phyloP scores from a whole-genome alignment of 129 eudicot genomes.

The Chrysanthemum seticuspe region DNA sequence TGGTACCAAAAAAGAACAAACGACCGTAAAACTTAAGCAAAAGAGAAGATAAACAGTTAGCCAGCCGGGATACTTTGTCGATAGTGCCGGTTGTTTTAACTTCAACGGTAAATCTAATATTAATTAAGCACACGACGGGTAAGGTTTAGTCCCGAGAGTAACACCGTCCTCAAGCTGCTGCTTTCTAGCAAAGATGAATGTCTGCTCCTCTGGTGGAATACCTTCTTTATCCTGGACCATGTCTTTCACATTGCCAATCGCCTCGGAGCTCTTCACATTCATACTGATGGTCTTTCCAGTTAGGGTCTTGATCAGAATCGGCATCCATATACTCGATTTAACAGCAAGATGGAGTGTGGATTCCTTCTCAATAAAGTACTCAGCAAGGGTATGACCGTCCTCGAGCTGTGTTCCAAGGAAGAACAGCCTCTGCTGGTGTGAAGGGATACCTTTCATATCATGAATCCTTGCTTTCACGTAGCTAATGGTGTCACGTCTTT shows the following conservation, averaged over 20 bases:
- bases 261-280: not conserved
- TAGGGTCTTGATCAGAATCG: not conserved
- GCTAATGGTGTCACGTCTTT: not conserved
- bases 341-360: constrained; percentile 11
- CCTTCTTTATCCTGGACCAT: not conserved
- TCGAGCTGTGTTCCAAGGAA: not conserved
- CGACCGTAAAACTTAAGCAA: no score
- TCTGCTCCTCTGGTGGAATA: not conserved
- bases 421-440: not conserved
- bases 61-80: no score
- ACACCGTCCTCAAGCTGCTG: not conserved
- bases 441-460: not conserved
- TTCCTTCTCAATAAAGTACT: constrained; percentile 15
- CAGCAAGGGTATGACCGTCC: not conserved
- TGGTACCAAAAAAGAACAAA: no score
- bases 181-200: not conserved
- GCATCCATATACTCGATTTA: not conserved
- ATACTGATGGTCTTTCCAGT: not conserved
- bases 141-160: no score
- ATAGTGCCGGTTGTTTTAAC: no score
- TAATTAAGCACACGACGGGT: no score
- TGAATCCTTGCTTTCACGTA: not conserved
- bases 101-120: no score
- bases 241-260: not conserved
- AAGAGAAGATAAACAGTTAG: no score